These are phyloP conservation scores for Encephalitozoon romaleae DNA, from an alignment of 371 early-diverging fungal genomes.

Conservation along the genomic window DNA sequence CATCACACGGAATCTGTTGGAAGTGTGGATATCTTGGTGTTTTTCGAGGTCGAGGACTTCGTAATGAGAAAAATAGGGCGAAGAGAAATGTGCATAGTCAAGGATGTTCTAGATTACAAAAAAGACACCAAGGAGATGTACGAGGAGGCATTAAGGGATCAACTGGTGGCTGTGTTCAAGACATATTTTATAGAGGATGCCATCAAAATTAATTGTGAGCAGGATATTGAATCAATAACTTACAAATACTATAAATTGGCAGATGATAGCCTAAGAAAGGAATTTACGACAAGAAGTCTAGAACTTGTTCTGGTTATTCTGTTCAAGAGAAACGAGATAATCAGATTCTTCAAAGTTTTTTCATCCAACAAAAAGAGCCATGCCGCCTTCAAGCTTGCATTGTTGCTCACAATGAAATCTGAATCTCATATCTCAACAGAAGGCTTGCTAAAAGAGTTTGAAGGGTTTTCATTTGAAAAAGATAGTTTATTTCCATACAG, in stretches of 20 bases:
- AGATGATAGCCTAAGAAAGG: neutral
- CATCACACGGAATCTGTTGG: neutral
- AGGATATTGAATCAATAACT: conserved; percentile 53
- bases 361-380: neutral
- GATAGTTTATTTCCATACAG: neutral
- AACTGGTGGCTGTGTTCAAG: conserved; percentile 24
- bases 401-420: conserved; percentile 21
- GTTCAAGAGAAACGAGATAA: conserved; percentile 40
- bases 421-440: neutral
- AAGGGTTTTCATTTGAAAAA: neutral
- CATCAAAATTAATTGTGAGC: conserved; percentile 53
- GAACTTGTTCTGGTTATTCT: conserved; percentile 31
- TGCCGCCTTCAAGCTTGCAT: conserved; percentile 33
- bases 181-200: conserved; percentile 1
- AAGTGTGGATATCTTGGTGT: neutral
- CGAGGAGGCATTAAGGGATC: neutral
- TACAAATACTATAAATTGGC: conserved; percentile 33
- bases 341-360: conserved; percentile 45
- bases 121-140: conserved; percentile 19
- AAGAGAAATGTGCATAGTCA: neutral
- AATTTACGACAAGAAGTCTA: neutral
- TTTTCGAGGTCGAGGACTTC: conserved; percentile 20
- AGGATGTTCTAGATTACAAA: neutral
- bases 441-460: neutral
- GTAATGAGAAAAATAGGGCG: neutral